Percentiles rank a stretch among this genome's conserved stretches.
These are phyloP conservation scores for Pseudohalonectria lignicola DNA, from an alignment of 2,329 filamentous ascomycete species.

Conservation along the genomic window DNA sequence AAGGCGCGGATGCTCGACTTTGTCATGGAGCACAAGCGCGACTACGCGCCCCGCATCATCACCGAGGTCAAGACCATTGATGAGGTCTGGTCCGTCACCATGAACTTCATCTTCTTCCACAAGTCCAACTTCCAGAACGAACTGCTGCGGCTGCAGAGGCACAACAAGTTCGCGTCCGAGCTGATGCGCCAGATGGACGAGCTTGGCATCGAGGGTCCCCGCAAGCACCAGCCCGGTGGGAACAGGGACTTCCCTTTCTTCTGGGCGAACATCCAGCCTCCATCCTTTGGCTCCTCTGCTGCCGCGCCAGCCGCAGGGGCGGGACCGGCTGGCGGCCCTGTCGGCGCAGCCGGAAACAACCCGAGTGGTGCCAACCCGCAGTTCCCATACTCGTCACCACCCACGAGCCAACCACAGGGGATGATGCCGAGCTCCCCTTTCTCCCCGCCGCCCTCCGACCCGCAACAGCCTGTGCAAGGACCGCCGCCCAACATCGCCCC, in stretches of 20 bases:
- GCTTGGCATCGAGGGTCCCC: conserved; percentile 74
- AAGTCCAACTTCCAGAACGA: conserved; percentile 97
- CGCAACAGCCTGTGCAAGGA: background rate
- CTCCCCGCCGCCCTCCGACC: background rate
- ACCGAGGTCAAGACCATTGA: conserved; percentile 64
- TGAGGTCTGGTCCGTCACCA: conserved; percentile 72
- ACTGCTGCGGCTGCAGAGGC: conserved; percentile 73
- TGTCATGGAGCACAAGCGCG: conserved; percentile 74
- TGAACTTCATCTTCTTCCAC: conserved; percentile 96
- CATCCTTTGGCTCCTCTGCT: conserved; percentile 11
- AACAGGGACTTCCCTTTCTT: conserved; percentile 56
- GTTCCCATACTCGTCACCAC: background rate
- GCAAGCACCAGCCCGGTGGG: conserved; percentile 59
- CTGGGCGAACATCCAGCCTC: conserved; percentile 24
- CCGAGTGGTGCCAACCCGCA: background rate
- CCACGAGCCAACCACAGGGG: too few relatives aligned
- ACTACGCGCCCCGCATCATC: conserved; percentile 44
- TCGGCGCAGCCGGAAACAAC: too few relatives aligned
- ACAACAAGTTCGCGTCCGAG: conserved; percentile 90
- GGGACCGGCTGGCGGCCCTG: background rate
- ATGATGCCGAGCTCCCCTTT: too few relatives aligned
- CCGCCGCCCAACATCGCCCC: background rate
- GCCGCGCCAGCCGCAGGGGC: background rate
- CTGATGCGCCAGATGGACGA: conserved; percentile 79
- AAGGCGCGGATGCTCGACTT: conserved; percentile 75